Conservation (phyloP, 2,329 filamentous ascomycete species). For the Arachnomyces sp. region DNA sequence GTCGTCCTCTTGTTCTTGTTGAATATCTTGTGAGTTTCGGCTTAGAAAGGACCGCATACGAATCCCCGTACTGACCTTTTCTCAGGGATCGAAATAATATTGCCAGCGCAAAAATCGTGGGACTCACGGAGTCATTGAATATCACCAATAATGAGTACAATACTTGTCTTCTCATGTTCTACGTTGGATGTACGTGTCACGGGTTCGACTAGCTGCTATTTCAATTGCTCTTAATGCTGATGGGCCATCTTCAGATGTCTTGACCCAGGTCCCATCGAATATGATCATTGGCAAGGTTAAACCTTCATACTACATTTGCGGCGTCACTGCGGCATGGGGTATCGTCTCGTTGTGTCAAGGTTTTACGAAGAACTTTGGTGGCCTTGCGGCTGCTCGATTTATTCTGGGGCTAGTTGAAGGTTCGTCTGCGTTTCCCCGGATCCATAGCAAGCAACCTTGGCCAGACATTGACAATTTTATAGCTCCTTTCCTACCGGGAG, state of each 20-base stretch:
- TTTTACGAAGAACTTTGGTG: conserved; percentile 43
- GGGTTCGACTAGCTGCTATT: no score
- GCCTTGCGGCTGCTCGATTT: conserved; percentile 50
- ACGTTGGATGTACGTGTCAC: no score
- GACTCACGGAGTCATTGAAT: conserved; percentile 30
- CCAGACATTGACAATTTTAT: no score
- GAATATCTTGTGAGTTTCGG: no score
- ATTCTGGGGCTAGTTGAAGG: conserved; percentile 57
- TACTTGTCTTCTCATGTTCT: conserved; percentile 36
- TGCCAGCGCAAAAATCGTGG: conserved; percentile 38
- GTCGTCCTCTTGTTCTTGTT: conserved; percentile 37
- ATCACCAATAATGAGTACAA: conserved; percentile 32
- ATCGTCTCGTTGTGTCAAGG: conserved; percentile 51
- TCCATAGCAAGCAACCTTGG: no score
- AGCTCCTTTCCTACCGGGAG: conserved; percentile 48
- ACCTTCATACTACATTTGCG: conserved; percentile 44
- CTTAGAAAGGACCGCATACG: no score
- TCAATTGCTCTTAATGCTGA: no score
- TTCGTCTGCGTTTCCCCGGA: no score
- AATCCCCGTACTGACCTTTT: no score
- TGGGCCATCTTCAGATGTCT: no score
- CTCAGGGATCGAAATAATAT: no score
- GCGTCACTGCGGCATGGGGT: conserved; percentile 52
- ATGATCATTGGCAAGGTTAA: conserved; percentile 43
- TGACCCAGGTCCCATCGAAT: conserved; percentile 37